Conservation (phyloP, 192 early-diverging fungal species). For the Cetraspora pellucida region DNA sequence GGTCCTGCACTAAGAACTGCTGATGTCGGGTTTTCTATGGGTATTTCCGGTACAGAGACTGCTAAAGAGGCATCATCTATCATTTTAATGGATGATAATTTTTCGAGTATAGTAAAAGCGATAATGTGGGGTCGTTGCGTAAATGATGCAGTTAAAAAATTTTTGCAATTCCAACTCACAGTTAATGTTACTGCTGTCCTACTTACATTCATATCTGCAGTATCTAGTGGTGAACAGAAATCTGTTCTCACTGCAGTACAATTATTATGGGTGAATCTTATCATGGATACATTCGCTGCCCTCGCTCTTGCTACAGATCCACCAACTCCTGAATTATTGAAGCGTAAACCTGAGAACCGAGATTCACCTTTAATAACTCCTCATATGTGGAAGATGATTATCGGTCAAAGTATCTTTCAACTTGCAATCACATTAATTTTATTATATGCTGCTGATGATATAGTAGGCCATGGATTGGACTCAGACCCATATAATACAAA, state of each 20-base stretch:
- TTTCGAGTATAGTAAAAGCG: no score
- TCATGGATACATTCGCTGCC: slow-evolving; percentile 99
- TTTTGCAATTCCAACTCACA: no score
- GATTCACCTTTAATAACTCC: slow-evolving; percentile 81
- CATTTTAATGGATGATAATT: slow-evolving; percentile 90
- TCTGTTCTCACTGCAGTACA: slow-evolving; percentile 96
- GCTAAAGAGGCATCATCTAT: slow-evolving; percentile 65
- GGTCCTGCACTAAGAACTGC: slow-evolving; percentile 90
- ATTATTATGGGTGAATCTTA: slow-evolving; percentile 97
- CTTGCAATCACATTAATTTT: slow-evolving; percentile 77
- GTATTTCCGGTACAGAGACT: slow-evolving; percentile 97
- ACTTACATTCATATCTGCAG: no score
- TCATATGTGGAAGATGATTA: slow-evolving; percentile 95
- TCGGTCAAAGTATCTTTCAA: slow-evolving; percentile 89
- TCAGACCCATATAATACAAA: no score
- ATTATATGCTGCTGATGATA: slow-evolving; percentile 61
- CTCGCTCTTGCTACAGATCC: slow-evolving; percentile 95
- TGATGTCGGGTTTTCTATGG: slow-evolving; percentile 98
- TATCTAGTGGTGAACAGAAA: slow-evolving; percentile 51
- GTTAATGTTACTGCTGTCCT: no score
- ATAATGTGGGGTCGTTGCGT: no score
- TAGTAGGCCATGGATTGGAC: slow-evolving; percentile 49
- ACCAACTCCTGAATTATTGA: slow-evolving; percentile 80
- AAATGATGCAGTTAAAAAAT: no score
- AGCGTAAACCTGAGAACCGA: slow-evolving; percentile 81